These are phyloP conservation scores for Prunus padus DNA, from an alignment of 306 rosid species.

Conservation along the genomic window DNA sequence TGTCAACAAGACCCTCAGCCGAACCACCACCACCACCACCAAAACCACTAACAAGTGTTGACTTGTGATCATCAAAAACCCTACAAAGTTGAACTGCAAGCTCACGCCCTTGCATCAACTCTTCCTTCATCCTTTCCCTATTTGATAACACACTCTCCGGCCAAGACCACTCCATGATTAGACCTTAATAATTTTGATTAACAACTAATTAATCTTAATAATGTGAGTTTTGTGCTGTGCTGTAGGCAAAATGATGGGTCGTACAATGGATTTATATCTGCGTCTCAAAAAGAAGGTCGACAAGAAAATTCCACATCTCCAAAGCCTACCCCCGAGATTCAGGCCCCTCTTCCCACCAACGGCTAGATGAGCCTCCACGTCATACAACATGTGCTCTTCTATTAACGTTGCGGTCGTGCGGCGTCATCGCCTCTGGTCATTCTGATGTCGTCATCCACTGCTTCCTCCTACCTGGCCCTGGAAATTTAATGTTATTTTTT, in stretches of 20 bases:
- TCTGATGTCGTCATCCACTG: background rate
- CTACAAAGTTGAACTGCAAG: constrained; percentile 33
- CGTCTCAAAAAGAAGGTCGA: background rate
- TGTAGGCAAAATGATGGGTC: too few species aligned
- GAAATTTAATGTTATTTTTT: too few species aligned
- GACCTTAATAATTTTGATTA: background rate
- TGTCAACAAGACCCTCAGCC: constrained; percentile 32
- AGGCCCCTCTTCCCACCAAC: background rate
- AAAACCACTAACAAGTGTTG: background rate
- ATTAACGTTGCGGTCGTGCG: background rate
- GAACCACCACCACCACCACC: background rate
- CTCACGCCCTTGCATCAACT: constrained; percentile 43
- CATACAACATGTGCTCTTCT: background rate
- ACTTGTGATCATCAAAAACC: constrained; percentile 1
- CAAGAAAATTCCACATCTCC: too few species aligned
- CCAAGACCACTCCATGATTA: constrained; percentile 2
- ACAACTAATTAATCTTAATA: background rate
- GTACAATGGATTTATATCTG: background rate
- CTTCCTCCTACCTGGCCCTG: background rate
- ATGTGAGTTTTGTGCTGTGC: background rate
- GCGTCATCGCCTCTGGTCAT: background rate
- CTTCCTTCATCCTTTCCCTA: constrained; percentile 27
- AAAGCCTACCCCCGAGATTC: background rate
- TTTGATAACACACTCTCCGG: constrained; percentile 1
- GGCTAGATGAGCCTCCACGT: background rate